Evolutionary conservation across 352 stramenopile species (phyloP).

Genomic region (Phytophthora idaei): DNA sequence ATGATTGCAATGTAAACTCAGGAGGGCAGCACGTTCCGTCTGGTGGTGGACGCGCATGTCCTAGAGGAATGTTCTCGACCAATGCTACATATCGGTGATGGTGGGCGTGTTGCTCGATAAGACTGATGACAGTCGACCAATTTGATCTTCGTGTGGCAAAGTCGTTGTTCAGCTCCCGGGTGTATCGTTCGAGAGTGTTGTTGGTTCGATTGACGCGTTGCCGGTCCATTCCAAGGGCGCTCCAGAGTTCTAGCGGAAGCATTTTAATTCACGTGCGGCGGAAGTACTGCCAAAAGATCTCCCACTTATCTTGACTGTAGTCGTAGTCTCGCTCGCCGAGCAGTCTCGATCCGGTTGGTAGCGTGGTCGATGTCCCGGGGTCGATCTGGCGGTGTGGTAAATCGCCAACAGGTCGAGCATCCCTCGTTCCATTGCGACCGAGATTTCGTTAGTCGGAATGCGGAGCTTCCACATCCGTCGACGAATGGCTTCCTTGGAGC

Average conservation of each 20-base stretch:
- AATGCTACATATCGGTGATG: too few species aligned
- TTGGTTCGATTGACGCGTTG: background rate
- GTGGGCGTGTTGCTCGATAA: too few species aligned
- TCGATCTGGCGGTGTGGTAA: conserved; percentile 3
- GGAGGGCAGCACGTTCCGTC: too few species aligned
- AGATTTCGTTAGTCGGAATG: conserved; percentile 13
- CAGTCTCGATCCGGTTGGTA: background rate
- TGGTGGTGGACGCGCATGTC: too few species aligned
- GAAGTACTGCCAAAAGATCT: background rate
- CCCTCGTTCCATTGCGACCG: background rate
- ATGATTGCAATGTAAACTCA: too few species aligned
- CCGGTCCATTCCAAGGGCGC: background rate
- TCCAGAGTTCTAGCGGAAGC: background rate
- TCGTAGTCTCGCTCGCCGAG: background rate
- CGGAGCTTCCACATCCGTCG: conserved; percentile 15
- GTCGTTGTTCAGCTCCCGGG: background rate
- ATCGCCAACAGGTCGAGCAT: conserved; percentile 9
- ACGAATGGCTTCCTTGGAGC: conserved; percentile 22
- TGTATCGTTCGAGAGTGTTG: background rate
- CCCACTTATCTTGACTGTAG: background rate
- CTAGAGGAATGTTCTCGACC: too few species aligned
- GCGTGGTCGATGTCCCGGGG: background rate
- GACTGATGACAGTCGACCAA: too few species aligned
- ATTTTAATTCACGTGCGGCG: background rate
- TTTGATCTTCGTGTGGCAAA: too few species aligned